These are phyloP conservation scores for Neurospora tetraspora DNA, from an alignment of 495 filamentous ascomycete genomes.

Conservation along the genomic window DNA sequence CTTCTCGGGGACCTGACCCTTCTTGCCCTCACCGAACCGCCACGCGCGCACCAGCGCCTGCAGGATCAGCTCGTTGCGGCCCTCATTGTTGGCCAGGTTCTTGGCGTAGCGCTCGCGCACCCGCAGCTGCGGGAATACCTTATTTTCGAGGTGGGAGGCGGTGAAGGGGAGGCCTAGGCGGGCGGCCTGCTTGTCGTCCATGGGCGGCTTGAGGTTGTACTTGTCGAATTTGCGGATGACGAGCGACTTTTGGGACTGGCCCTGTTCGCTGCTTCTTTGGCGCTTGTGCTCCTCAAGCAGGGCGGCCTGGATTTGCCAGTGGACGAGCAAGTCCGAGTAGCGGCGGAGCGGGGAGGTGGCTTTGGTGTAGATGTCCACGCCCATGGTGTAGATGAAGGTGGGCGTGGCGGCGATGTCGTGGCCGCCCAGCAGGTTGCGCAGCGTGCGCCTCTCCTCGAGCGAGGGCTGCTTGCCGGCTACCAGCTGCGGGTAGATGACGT, in stretches of 20 bases:
- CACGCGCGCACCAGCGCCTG: conserved; percentile 68
- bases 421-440: conserved; percentile 47
- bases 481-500: conserved; percentile 40
- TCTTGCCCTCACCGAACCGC: conserved; percentile 48
- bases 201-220: background rate
- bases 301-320: conserved; percentile 86
- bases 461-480: conserved; percentile 46
- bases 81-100: conserved; percentile 19
- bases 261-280: conserved; percentile 17
- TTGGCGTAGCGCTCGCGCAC: conserved; percentile 37
- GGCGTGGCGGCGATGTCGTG: conserved; percentile 39
- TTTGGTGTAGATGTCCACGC: conserved; percentile 62
- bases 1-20: conserved; percentile 44
- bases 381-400: conserved; percentile 49
- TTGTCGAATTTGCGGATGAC: background rate
- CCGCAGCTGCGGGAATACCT: conserved; percentile 39
- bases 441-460: conserved; percentile 49
- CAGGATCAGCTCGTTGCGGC: conserved; percentile 46
- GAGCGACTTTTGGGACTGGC: background rate
- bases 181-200: conserved; percentile 1
- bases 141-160: conserved; percentile 39
- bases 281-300: conserved; percentile 56
- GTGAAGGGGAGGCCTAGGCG: conserved; percentile 53
- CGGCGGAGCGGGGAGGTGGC: conserved; percentile 80
- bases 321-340: conserved; percentile 70